Percentiles rank a stretch among this genome's conserved stretches.
These are phyloP conservation scores for Boehmeria nivea DNA, from an alignment of 306 rosid genomes.

Conservation along the genomic window DNA sequence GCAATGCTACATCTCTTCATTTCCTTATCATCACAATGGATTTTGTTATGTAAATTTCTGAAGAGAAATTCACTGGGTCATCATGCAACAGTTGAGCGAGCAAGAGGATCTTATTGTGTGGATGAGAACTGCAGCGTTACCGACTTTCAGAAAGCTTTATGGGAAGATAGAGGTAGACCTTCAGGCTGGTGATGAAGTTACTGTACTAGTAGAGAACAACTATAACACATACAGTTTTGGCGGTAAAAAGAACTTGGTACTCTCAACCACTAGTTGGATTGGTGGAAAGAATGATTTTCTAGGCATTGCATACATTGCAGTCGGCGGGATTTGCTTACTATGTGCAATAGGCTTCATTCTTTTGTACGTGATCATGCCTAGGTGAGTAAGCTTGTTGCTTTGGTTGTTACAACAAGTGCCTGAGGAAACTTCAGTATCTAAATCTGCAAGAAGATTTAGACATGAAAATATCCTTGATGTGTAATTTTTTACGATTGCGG, in stretches of 20 bases:
- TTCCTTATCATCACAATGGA: not conserved
- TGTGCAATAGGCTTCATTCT: slow-evolving; percentile 62
- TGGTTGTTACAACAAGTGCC: not conserved
- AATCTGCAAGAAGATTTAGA: no score
- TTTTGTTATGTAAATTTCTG: not conserved
- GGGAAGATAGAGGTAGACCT: slow-evolving; percentile 75
- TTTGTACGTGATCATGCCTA: slow-evolving; percentile 59
- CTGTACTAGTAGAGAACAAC: slow-evolving; percentile 58
- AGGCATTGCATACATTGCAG: slow-evolving; percentile 55
- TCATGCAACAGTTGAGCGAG: slow-evolving; percentile 57
- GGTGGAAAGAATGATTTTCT: slow-evolving; percentile 77
- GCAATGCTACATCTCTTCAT: no score
- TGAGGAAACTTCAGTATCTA: no score
- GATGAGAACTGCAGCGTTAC: slow-evolving; percentile 87
- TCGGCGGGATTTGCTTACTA: slow-evolving; percentile 59
- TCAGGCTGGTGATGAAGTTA: slow-evolving; percentile 49
- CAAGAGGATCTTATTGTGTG: slow-evolving; percentile 94
- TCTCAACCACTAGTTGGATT: slow-evolving; percentile 89
- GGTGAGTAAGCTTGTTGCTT: slow-evolving; percentile 44
- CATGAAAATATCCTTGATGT: no score
- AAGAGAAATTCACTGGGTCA: slow-evolving; percentile 24
- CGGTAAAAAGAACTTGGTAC: slow-evolving; percentile 67
- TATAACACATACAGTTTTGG: slow-evolving; percentile 74
- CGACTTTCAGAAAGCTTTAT: slow-evolving; percentile 76
- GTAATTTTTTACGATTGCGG: no score